These are phyloP conservation scores for Chlamydomonas sp. DNA, from an alignment of 139 green algal species.

Conservation along the genomic window DNA sequence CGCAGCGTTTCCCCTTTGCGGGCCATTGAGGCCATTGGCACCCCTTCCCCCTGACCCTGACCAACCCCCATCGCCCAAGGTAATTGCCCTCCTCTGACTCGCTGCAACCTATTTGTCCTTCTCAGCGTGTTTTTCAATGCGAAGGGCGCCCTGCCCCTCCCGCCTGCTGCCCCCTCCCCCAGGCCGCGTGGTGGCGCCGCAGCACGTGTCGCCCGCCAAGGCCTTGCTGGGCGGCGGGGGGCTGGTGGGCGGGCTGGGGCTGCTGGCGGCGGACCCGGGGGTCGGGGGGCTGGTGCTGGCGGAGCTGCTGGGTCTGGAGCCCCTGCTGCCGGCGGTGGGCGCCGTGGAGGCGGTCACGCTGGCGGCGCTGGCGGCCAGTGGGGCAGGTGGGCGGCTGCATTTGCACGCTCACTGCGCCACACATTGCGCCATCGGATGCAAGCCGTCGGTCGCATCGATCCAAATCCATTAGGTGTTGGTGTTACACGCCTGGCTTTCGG, in stretches of 20 bases:
- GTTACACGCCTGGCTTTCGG: too few species aligned
- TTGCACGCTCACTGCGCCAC: background rate
- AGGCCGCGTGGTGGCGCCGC: slow-evolving; percentile 41
- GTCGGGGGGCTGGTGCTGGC: slow-evolving; percentile 18
- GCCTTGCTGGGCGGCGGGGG: slow-evolving; percentile 4
- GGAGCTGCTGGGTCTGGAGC: slow-evolving; percentile 12
- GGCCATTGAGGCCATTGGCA: too few species aligned
- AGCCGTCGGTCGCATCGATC: too few species aligned
- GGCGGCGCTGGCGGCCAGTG: slow-evolving; percentile 46
- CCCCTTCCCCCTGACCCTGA: too few species aligned
- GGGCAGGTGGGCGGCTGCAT: slow-evolving; percentile 12
- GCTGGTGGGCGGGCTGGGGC: slow-evolving; percentile 26
- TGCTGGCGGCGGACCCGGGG: slow-evolving; percentile 24
- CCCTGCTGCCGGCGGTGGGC: slow-evolving; percentile 39
- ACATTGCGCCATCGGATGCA: too few species aligned
- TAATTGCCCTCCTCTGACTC: too few species aligned
- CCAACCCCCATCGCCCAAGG: too few species aligned
- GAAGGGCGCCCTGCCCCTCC: too few species aligned
- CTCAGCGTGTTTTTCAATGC: too few species aligned
- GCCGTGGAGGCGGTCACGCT: slow-evolving; percentile 40
- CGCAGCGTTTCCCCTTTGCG: too few species aligned
- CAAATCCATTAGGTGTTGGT: too few species aligned
- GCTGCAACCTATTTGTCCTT: too few species aligned
- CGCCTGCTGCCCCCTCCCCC: background rate
- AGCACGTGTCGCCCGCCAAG: slow-evolving; percentile 58